These are phyloP conservation scores for Cutaneotrichosporon spelunceum DNA, from an alignment of 1,284 basidiomycete species.

Conservation along the genomic window DNA sequence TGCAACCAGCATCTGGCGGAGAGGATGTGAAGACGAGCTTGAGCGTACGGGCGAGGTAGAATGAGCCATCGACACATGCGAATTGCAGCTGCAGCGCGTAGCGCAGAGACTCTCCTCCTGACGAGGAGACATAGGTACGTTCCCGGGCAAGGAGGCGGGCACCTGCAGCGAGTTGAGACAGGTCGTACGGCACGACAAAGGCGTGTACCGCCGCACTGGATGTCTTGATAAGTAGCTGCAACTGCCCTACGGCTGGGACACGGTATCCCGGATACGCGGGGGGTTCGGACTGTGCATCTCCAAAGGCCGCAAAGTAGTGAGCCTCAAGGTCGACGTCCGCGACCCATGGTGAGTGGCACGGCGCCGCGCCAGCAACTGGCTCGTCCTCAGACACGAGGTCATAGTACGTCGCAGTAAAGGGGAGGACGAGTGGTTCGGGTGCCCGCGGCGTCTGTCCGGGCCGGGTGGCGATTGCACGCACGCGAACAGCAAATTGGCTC, in stretches of 20 bases:
- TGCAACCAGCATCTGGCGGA: conserved; percentile 27
- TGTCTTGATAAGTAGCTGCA: conserved; percentile 56
- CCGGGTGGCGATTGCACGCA: conserved; percentile 23
- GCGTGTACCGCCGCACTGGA: conserved; percentile 53
- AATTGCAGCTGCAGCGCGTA: conserved; percentile 54
- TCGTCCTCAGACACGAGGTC: conserved; percentile 31
- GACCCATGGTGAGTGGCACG: conserved; percentile 46
- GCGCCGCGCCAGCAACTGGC: conserved; percentile 9
- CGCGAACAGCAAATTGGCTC: conserved; percentile 30
- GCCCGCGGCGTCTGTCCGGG: conserved; percentile 28
- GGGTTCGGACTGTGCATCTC: conserved; percentile 19
- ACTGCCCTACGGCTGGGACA: conserved; percentile 54
- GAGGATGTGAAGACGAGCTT: conserved; percentile 44
- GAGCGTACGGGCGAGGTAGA: conserved; percentile 43
- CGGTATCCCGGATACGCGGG: conserved; percentile 55
- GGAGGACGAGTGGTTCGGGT: conserved; percentile 35
- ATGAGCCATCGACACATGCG: conserved; percentile 32
- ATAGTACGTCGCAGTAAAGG: conserved; percentile 48
- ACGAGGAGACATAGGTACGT: conserved; percentile 34
- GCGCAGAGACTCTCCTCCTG: conserved; percentile 34
- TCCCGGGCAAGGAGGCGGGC: conserved; percentile 46
- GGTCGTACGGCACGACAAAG: conserved; percentile 56
- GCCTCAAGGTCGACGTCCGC: conserved; percentile 45
- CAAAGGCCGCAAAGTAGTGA: conserved; percentile 31
- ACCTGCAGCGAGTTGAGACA: conserved; percentile 46